phyloP scores from a whole-genome alignment of 2,329 filamentous ascomycete species.

The Scopulariopsis brevicaulis region DNA sequence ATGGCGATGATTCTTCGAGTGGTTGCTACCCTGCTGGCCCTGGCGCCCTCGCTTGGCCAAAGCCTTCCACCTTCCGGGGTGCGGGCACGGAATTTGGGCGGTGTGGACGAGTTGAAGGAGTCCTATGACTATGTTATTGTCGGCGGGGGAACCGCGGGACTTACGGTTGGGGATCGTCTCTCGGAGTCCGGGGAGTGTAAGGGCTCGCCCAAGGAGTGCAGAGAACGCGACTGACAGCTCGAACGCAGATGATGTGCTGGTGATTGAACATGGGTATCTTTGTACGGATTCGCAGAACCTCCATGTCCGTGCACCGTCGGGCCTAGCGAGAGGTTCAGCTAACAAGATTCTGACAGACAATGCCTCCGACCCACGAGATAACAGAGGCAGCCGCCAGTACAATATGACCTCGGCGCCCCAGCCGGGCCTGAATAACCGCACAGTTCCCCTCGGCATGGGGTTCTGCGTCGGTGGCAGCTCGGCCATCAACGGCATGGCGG shows the following conservation, averaged over 20 bases:
- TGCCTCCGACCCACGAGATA: neutral
- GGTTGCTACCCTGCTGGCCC: neutral
- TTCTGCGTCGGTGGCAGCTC: constrained; percentile 22
- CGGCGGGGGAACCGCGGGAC: constrained; percentile 9
- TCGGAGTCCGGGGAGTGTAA: constrained; percentile 5
- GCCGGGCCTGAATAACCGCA: constrained; percentile 6
- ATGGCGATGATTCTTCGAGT: neutral
- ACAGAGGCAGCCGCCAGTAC: neutral
- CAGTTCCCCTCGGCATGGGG: neutral
- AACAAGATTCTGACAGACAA: neutral
- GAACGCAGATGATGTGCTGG: constrained; percentile 8
- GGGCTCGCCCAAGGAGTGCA: neutral
- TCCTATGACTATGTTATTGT: constrained; percentile 13
- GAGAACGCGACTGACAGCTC: neutral
- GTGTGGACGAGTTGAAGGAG: neutral
- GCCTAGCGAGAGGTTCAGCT: too few species aligned
- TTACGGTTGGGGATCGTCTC: constrained; percentile 9
- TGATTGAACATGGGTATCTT: constrained; percentile 7
- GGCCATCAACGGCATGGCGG: constrained; percentile 22
- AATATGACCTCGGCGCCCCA: constrained; percentile 8
- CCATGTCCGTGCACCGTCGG: neutral
- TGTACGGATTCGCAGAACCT: neutral
- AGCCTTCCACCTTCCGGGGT: neutral
- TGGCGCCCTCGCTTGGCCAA: neutral
- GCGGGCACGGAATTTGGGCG: neutral